Evolutionary conservation across 345 rosid species (phyloP).

Genomic region (Brassica incana): DNA sequence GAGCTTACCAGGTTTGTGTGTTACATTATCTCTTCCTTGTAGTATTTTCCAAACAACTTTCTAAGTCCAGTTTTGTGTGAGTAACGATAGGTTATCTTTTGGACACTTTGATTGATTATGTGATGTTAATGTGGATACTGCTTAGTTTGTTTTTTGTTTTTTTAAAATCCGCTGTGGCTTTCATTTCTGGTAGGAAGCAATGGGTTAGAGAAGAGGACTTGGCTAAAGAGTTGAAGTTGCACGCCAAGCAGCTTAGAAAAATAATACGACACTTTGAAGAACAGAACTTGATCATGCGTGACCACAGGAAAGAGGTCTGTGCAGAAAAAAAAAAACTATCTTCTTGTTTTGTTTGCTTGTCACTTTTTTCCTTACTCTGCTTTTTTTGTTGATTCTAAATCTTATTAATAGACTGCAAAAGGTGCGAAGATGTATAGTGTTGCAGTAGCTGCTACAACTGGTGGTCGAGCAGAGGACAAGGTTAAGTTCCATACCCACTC

Average conservation of each 20-base stretch:
- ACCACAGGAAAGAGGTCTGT: slow-evolving; percentile 79
- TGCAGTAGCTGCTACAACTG: slow-evolving; percentile 75
- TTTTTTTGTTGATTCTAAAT: slow-evolving; percentile 11
- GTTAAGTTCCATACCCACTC: slow-evolving; percentile 83
- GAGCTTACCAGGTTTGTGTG: slow-evolving; percentile 65
- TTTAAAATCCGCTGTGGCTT: not conserved
- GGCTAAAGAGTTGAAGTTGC: slow-evolving; percentile 81
- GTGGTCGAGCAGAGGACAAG: slow-evolving; percentile 84
- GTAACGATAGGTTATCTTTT: not conserved
- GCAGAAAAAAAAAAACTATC: not conserved
- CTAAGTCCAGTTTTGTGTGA: not conserved
- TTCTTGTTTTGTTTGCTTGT: slow-evolving; percentile 19
- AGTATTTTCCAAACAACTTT: no score
- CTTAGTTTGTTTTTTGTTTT: not conserved
- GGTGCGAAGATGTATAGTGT: slow-evolving; percentile 77
- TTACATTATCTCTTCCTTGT: not conserved
- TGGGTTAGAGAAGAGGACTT: slow-evolving; percentile 98
- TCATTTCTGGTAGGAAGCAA: slow-evolving; percentile 50
- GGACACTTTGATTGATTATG: slow-evolving; percentile 4
- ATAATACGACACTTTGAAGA: slow-evolving; percentile 72
- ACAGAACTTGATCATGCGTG: slow-evolving; percentile 75
- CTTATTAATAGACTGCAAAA: slow-evolving; percentile 71
- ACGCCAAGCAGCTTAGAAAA: slow-evolving; percentile 79
- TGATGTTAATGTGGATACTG: not conserved
- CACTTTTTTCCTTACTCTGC: not conserved